Base-by-base conservation (phyloP, 2,329 filamentous ascomycete genomes). In the Dothideomycetes sp. region DNA sequence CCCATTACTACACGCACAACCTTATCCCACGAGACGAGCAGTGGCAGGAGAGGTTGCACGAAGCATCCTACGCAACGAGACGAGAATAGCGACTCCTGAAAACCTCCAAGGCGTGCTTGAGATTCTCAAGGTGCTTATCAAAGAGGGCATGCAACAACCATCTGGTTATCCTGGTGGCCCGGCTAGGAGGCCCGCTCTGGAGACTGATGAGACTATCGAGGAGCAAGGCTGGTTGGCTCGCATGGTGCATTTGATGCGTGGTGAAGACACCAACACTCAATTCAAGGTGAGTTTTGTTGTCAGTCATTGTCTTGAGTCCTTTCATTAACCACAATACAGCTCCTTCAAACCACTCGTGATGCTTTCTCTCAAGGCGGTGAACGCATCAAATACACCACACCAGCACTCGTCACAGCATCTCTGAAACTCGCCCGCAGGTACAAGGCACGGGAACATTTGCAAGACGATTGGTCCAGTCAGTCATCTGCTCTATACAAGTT, bases 171-270 rank as follows among this genome's bases (percentile, higher is more conserved):
- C 88, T 1, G 84, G 85, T 3, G 77, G 82, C 30, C 77, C 82
- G 4, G 64, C 70, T 11, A 84, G 89, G 54, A 73, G 85, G 47
- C 79, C 86, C 45, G 75, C 77, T 15, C 68, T 75, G 34, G 93
- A 98, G 66, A 96, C 91, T 1, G 91, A 98, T 46, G 93, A 98
- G 65, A 96, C 89, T 0, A 79, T 96, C 54, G 89, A 98, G 62
- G 91, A 98, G 64, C 91, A 98, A 68, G 91, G 91, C 37, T 95
- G 87, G 87, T 71, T 98, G 39, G 91, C 91, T 27, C 76, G 91
- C 51, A 81, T 98, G 55, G 79, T 95, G 14, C 91, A 98, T 63
- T 69, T 95, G 41, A 76, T 98, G 38, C 72, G 85, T 42, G 83
- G 78, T 33, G 71, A 84, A 27, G 77, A 93, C 56, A 96, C 96